Evolutionary conservation across 805 yeast species (phyloP).

Genomic region (Kodamaea leandrae): DNA sequence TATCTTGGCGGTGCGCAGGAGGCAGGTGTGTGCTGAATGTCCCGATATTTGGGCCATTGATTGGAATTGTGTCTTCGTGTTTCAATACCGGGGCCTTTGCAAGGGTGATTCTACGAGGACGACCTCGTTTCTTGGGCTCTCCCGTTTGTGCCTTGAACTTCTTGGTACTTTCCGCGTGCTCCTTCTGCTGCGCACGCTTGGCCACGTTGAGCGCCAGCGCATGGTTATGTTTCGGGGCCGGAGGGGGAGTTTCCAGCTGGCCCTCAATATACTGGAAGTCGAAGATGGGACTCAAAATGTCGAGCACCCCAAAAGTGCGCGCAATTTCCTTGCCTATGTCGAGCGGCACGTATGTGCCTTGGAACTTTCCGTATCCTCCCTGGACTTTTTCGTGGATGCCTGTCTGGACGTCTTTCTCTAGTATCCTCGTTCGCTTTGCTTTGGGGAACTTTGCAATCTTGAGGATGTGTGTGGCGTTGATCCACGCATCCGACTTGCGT

Average conservation of each 20-base stretch:
- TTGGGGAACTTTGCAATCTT: constrained; percentile 68
- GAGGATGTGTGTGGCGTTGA: constrained; percentile 71
- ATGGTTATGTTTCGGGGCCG: constrained; percentile 46
- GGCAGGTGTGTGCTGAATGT: constrained; percentile 21
- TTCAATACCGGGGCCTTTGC: constrained; percentile 25
- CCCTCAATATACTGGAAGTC: constrained; percentile 39
- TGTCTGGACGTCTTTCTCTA: constrained; percentile 61
- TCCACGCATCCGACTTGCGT: constrained; percentile 58
- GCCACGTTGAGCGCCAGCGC: constrained; percentile 45
- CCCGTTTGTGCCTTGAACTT: constrained; percentile 18
- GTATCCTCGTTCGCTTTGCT: constrained; percentile 58
- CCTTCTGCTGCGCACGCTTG: constrained; percentile 17
- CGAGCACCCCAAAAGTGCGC: constrained; percentile 41
- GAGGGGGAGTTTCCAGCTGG: constrained; percentile 40
- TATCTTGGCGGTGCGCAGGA: constrained; percentile 28
- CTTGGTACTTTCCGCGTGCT: constrained; percentile 14
- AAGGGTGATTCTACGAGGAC: constrained; percentile 34
- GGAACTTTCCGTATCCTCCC: constrained; percentile 73
- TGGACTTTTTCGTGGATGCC: constrained; percentile 70
- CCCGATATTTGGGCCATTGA: constrained; percentile 31
- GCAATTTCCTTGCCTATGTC: constrained; percentile 42
- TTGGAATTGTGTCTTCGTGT: constrained; percentile 36
- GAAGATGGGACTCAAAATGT: constrained; percentile 41
- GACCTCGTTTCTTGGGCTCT: constrained; percentile 36
- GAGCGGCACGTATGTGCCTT: constrained; percentile 46